Evolutionary conservation across 768 basidiomycete species (phyloP), one percentile per base, ranked within the genome.

Genomic region (Serendipita sp.): DNA sequence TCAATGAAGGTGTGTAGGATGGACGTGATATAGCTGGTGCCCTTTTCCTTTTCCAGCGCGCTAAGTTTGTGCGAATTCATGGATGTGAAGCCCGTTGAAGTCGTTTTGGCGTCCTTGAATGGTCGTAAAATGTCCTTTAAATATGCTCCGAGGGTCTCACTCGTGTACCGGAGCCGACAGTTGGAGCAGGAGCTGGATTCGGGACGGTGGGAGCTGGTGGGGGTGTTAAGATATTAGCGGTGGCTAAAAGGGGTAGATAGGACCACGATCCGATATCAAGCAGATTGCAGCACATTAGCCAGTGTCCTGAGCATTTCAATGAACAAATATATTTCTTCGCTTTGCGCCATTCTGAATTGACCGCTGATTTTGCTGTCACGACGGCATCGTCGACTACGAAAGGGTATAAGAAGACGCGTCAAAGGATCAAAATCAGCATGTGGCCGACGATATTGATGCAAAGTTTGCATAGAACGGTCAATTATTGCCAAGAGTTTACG

Each of bases 261-360:
- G 74, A 73, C 94, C 94, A 97, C 51, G 85, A 86, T 11, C 83
- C 54, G 0, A 86, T 77, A 0, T 91, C 91, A 38, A 85, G 70
- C 68, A 80, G 69, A 75, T 97, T 96, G 80, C 93, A 97, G 0
- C 75, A 72, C 64, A 89, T 69, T 2, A 97, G 80, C 76, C 95
- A 96, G 72, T 75, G 18, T 60, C 56, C 8, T 38, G 30, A n/a
- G 10, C 16, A 8, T 10, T 4, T 23, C 56, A 30, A 35, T 60
- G 63, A 65, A 28, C 51, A n/a, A 35, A 60, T 28, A 60, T 60
- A 60, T 30, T 32, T 38, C n/a, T 32, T 51, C 48, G n/a, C 48
- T 18, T 5, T 51, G 48, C 5, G n/a, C 48, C 48, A 18, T 5
- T 5, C n/a, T 7, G n/a, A 32, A 8, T 18, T 5, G n/a, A n/a